Percentiles rank a stretch among this genome's conserved stretches.
Evolutionary conservation across 2,329 filamentous ascomycete genomes (phyloP).

Genomic region (Fusarium tupiense): DNA sequence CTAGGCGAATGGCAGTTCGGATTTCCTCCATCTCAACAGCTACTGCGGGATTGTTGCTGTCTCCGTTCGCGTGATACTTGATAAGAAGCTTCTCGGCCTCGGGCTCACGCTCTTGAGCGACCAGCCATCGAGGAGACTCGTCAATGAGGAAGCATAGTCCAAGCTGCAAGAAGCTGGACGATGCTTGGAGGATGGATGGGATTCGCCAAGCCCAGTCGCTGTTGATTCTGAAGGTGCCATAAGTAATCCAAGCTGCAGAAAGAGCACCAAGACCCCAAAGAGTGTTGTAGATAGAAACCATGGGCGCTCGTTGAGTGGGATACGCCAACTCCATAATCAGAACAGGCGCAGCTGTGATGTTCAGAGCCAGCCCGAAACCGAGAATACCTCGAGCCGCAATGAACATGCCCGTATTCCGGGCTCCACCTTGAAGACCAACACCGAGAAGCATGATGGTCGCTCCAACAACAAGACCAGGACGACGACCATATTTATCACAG

Average conservation of each 20-base stretch:
- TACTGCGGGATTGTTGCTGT: conserved; percentile 3
- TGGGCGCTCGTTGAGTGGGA: conserved; percentile 10
- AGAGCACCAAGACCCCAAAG: conserved; percentile 13
- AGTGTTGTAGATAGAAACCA: conserved; percentile 20
- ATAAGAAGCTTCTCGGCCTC: conserved; percentile 4
- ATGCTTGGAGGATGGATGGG: conserved; percentile 4
- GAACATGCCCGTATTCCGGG: conserved; percentile 11
- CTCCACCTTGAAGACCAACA: conserved; percentile 12
- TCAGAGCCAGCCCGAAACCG: conserved; percentile 1
- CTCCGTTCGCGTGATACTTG: conserved; percentile 15
- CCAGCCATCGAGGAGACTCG: conserved; percentile 14
- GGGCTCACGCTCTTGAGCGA: neutral
- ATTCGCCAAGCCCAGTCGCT: conserved; percentile 12
- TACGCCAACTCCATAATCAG: conserved; percentile 16
- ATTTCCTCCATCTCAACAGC: conserved; percentile 14
- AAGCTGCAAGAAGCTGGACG: conserved; percentile 1
- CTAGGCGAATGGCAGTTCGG: conserved; percentile 3
- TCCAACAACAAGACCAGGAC: neutral
- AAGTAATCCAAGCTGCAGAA: conserved; percentile 10
- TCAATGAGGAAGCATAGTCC: conserved; percentile 2
- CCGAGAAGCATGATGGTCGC: conserved; percentile 11
- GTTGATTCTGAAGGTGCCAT: conserved; percentile 12
- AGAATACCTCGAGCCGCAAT: conserved; percentile 14
- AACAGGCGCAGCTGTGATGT: conserved; percentile 11
- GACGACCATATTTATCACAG: conserved; percentile 12